Conservation (phyloP, 2,329 filamentous ascomycete genomes). For the Aspergillus brunneoviolaceus region DNA sequence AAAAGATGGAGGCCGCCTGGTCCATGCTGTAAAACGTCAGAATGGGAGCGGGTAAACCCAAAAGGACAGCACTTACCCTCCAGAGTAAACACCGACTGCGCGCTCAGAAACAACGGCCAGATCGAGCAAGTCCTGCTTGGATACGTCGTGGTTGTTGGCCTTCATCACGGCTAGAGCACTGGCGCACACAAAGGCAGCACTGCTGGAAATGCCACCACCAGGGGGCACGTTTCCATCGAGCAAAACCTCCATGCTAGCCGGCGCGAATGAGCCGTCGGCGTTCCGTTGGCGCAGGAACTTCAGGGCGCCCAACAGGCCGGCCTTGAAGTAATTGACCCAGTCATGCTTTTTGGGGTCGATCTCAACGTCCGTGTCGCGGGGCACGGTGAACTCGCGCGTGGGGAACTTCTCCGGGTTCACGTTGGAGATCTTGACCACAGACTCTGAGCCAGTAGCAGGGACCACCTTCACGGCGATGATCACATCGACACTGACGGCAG, state of each 20-base stretch:
- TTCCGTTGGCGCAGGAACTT: constrained; percentile 70
- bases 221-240: constrained; percentile 90
- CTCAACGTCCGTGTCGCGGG: constrained; percentile 60
- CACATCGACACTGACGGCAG: constrained; percentile 90
- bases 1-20: constrained; percentile 93
- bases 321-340: constrained; percentile 99
- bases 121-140: constrained; percentile 90
- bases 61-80: constrained; percentile 61
- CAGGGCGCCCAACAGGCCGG: constrained; percentile 78
- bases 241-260: constrained; percentile 79
- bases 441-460: constrained; percentile 43
- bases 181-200: constrained; percentile 88
- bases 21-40: constrained; percentile 69
- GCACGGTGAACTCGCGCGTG: constrained; percentile 70
- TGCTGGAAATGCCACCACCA: constrained; percentile 88
- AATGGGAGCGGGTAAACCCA: neutral
- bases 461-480: constrained; percentile 73
- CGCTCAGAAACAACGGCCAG: constrained; percentile 93
- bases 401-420: constrained; percentile 74
- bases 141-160: constrained; percentile 78
- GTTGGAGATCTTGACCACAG: constrained; percentile 77
- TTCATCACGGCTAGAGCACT: constrained; percentile 84
- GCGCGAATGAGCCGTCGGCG: constrained; percentile 60
- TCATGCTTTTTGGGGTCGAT: constrained; percentile 85
- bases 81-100: constrained; percentile 92